phyloP scores from a whole-genome alignment of 495 filamentous ascomycete genomes.

The Daldinia vernicosa region DNA sequence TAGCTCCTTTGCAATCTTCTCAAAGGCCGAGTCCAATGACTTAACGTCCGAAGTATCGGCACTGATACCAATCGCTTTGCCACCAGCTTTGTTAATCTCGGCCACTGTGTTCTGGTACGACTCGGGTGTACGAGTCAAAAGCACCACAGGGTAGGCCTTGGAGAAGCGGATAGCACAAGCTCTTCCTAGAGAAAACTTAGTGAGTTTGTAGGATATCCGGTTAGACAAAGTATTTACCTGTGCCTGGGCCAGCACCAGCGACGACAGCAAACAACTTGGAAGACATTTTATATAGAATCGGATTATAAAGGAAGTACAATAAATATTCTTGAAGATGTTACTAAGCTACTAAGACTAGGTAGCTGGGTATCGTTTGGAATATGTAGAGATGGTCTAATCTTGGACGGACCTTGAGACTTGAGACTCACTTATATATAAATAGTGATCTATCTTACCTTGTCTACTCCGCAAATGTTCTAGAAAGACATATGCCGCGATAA shows the following conservation, averaged over 20 bases:
- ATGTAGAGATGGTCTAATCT: background rate
- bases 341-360: background rate
- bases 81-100: slow-evolving; percentile 75
- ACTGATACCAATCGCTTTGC: slow-evolving; percentile 78
- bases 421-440: slow-evolving; percentile 13
- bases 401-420: background rate
- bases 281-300: slow-evolving; percentile 40
- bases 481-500: slow-evolving; percentile 21
- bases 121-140: slow-evolving; percentile 74
- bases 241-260: slow-evolving; percentile 75
- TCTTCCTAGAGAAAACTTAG: slow-evolving; percentile 40
- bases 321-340: background rate
- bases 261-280: slow-evolving; percentile 69
- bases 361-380: background rate
- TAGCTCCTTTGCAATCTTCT: slow-evolving; percentile 68
- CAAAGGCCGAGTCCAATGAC: slow-evolving; percentile 73
- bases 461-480: slow-evolving; percentile 2
- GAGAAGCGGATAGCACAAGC: slow-evolving; percentile 74
- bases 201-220: background rate
- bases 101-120: slow-evolving; percentile 73
- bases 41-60: slow-evolving; percentile 72
- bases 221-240: slow-evolving; percentile 51
- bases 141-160: slow-evolving; percentile 75
- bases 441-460: background rate
- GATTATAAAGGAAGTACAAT: background rate